A percentile compares a stretch with the other conserved stretches of the same genome.
Evolutionary conservation across 306 rosid species (phyloP).

Genomic region (Malus sieversii): DNA sequence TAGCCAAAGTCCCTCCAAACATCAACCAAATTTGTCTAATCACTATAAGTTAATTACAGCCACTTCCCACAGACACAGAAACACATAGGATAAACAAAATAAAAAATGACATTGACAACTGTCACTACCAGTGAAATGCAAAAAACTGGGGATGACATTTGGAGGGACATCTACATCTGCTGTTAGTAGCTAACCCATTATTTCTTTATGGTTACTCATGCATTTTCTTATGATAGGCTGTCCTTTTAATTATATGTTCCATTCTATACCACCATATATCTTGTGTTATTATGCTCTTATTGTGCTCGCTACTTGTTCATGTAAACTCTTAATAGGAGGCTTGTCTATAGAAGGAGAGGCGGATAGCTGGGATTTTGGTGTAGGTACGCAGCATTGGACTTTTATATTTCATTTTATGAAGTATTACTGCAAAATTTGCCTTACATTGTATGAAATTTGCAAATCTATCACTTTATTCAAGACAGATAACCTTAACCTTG

Average conservation of each 20-base stretch:
- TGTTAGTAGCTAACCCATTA: background rate
- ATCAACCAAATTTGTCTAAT: background rate
- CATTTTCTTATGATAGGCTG: background rate
- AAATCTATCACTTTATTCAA: background rate
- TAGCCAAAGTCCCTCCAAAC: background rate
- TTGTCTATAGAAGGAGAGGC: slow-evolving; percentile 97
- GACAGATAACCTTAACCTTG: background rate
- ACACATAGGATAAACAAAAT: background rate
- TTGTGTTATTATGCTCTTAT: background rate
- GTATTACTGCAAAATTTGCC: background rate
- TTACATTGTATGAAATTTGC: background rate
- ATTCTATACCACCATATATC: background rate
- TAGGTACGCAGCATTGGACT: slow-evolving; percentile 44
- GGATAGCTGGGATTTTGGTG: slow-evolving; percentile 91
- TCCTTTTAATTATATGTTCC: background rate
- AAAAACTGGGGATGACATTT: background rate
- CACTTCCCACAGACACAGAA: background rate
- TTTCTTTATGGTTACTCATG: background rate
- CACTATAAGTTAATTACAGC: background rate
- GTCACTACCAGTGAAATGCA: background rate
- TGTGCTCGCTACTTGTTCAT: slow-evolving; percentile 2
- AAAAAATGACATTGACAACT: background rate
- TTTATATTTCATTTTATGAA: background rate
- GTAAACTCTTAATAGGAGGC: slow-evolving; percentile 50
- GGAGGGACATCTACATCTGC: background rate